Evolutionary conservation across 2,329 filamentous ascomycete species (phyloP).

Genomic region (Pseudogymnoascus sp.): DNA sequence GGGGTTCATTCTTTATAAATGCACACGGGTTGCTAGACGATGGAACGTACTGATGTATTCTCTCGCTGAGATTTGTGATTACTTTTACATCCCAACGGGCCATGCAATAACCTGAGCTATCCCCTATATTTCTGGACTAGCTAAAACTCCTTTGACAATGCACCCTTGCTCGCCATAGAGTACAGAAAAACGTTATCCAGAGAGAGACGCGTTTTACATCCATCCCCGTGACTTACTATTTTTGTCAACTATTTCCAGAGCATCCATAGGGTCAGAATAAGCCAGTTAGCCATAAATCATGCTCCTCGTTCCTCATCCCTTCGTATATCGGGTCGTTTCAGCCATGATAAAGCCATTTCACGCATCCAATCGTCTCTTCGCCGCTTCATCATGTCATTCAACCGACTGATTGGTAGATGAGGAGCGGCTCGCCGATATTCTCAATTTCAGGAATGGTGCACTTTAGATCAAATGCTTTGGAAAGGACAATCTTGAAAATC

Average conservation of each 20-base stretch:
- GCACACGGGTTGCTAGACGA: not conserved
- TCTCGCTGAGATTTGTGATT: constrained; percentile 5
- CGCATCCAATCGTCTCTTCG: constrained; percentile 1
- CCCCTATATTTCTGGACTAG: constrained; percentile 6
- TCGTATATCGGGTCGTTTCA: constrained; percentile 1
- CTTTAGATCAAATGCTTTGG: constrained; percentile 96
- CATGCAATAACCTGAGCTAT: constrained; percentile 2
- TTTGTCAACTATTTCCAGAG: constrained; percentile 6
- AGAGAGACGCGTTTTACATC: constrained; percentile 5
- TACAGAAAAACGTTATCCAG: constrained; percentile 5
- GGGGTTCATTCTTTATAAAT: not conserved
- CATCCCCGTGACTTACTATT: constrained; percentile 4
- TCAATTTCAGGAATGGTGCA: constrained; percentile 99
- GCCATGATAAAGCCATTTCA: not conserved
- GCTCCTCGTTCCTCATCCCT: constrained; percentile 1
- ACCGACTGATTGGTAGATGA: constrained; percentile 67
- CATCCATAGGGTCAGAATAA: not conserved
- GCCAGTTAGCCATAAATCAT: constrained; percentile 3
- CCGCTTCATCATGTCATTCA: not conserved
- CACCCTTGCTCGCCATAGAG: not conserved
- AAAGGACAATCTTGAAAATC: constrained; percentile 99
- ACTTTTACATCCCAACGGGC: not conserved
- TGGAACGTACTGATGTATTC: not conserved
- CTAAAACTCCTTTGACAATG: constrained; percentile 4
- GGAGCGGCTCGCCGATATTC: constrained; percentile 88